A percentile compares a stretch with the other conserved stretches of the same genome.
These are phyloP conservation scores for Hypoxylon sp. DNA, from an alignment of 2,329 filamentous ascomycete genomes.

Conservation along the genomic window DNA sequence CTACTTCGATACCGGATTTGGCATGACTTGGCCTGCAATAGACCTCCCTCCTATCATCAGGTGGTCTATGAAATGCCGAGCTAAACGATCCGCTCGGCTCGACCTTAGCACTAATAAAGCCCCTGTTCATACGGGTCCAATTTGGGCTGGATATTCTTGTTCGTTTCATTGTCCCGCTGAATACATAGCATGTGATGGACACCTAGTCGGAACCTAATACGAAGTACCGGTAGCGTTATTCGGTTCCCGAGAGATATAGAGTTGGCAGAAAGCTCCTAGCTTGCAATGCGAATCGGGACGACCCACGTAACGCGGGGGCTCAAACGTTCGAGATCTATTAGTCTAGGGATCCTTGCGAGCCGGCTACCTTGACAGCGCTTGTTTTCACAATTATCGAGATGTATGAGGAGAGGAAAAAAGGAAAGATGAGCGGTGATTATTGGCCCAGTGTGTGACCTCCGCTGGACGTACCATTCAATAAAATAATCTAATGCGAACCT, in stretches of 20 bases:
- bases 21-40: not conserved
- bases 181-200: constrained; percentile 9
- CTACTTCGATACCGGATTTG: not conserved
- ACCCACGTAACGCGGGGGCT: constrained; percentile 28
- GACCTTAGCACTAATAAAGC: not conserved
- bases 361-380: not conserved
- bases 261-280: constrained; percentile 12
- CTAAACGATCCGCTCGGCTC: not conserved
- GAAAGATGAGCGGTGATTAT: constrained; percentile 2
- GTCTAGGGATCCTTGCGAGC: constrained; percentile 18
- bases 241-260: constrained; percentile 4
- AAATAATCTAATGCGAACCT: constrained; percentile 15
- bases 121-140: constrained; percentile 8
- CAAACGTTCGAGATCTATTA: constrained; percentile 24
- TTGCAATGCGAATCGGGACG: constrained; percentile 24
- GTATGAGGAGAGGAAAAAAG: constrained; percentile 4
- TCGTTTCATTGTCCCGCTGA: constrained; percentile 1
- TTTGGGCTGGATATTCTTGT: not conserved
- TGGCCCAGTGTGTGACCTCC: not conserved
- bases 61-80: not conserved
- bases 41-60: not conserved
- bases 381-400: not conserved
- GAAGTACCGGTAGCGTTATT: constrained; percentile 20
- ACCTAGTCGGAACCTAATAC: constrained; percentile 9
- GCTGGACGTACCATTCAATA: constrained; percentile 4